Evolutionary conservation across 2,329 filamentous ascomycete species (phyloP), one percentile per base, ranked within the genome.

Genomic region (Alternaria alternata): DNA sequence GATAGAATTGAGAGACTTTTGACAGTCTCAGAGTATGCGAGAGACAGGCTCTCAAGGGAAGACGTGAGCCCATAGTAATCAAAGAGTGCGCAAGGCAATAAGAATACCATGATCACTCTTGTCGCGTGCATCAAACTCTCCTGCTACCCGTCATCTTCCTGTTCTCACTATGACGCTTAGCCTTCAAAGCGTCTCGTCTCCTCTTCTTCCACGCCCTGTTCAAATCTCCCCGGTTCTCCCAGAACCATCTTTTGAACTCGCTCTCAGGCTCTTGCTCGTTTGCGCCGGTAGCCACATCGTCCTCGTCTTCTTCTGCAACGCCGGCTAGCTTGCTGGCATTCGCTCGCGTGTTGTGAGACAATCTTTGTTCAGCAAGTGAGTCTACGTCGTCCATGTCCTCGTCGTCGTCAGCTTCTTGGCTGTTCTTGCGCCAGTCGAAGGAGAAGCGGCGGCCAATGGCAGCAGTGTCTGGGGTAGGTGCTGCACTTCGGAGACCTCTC

Each of bases 381-480:
- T 62, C 57, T 12, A 64, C 24, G 2, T 69, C 63, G 8, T 64
- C 62, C n/a, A 59, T 54, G 0, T 83, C 81, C 0, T 85, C 79
- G 8, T 83, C 81, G 1, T 82, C 42, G 11, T 83, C 81, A 1
- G 78, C 79, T n/a, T 81, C 80, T 3, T 80, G 78, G 26, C 77
- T 79, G 51, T 66, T 65, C n/a, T 71, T 73, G 38, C 74, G 67
- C 76, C 75, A 79, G 44, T 65, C 80, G 41, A 84, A 89, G 83
- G 64, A 84, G 72, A 90, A 89, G 57, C 82, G 85, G 28, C 88
- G 87, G 41, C 84, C 88, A 2, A 91, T 88, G 61, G 93, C 88
- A 2, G 93, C 93, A 0, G 95, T 98, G 74, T 99, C 95, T 0
- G 95, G 95, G 0, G 95, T 99, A 0, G 95, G 95, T 3, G 95